Percentiles rank a stretch among this genome's conserved stretches.
Conservation (phyloP, 257 asterid species). For the Solanum pennellii region DNA sequence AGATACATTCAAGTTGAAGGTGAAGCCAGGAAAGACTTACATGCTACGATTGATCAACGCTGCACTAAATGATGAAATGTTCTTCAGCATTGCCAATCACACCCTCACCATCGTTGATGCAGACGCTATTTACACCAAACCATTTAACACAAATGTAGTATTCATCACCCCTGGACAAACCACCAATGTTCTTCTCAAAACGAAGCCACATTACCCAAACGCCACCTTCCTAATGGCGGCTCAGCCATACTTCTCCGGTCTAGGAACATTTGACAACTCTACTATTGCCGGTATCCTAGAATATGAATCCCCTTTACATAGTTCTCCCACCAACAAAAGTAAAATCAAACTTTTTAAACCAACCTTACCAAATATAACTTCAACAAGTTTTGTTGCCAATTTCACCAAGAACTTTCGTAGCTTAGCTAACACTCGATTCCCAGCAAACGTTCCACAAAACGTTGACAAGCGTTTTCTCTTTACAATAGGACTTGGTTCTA, state of each 20-base stretch:
- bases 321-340: not conserved
- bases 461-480: conserved; percentile 37
- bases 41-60: conserved; percentile 65
- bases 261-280: conserved; percentile 54
- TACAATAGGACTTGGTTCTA: conserved; percentile 50
- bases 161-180: conserved; percentile 62
- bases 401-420: conserved; percentile 39
- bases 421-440: conserved; percentile 38
- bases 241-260: conserved; percentile 51
- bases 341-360: conserved; percentile 23
- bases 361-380: conserved; percentile 27
- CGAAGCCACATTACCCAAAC: conserved; percentile 27
- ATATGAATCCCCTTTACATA: conserved; percentile 18
- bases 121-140: conserved; percentile 51
- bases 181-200: conserved; percentile 47
- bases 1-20: conserved; percentile 49
- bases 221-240: conserved; percentile 62
- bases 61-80: conserved; percentile 60
- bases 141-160: conserved; percentile 31
- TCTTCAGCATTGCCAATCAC: conserved; percentile 62
- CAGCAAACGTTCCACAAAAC: conserved; percentile 36
- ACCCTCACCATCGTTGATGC: conserved; percentile 48
- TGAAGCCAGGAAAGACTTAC: conserved; percentile 52
- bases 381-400: conserved; percentile 34
- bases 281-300: conserved; percentile 54